Evolutionary conservation across 2,329 filamentous ascomycete genomes (phyloP).

Genomic region (Aspergillus pseudoterreus): DNA sequence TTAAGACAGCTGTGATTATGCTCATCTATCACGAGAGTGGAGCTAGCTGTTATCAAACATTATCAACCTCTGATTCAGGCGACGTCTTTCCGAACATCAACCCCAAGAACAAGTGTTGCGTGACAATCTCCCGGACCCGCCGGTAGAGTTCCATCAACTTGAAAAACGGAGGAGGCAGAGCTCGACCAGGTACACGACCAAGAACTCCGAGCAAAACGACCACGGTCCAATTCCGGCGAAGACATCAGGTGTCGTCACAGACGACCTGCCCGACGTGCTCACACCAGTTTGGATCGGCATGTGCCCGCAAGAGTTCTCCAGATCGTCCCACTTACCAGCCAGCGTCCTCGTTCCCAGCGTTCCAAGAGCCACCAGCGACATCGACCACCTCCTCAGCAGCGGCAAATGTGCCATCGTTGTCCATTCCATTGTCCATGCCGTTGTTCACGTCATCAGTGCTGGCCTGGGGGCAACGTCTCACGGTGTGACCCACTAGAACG

Average conservation of each 20-base stretch:
- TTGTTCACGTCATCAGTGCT: conserved; percentile 13
- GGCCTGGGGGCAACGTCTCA: conserved; percentile 35
- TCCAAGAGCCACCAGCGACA: conserved; percentile 6
- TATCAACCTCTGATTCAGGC: too few relatives aligned
- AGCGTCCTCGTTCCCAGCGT: conserved; percentile 1
- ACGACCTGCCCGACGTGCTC: conserved; percentile 1
- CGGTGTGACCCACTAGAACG: conserved; percentile 41
- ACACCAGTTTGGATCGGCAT: background rate
- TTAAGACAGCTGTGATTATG: too few relatives aligned
- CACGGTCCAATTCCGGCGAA: too few relatives aligned
- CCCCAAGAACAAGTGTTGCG: background rate
- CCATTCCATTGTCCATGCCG: background rate
- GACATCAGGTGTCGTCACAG: conserved; percentile 6
- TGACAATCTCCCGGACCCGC: background rate
- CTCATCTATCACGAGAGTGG: too few relatives aligned
- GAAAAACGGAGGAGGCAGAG: background rate
- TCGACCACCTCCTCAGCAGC: conserved; percentile 1
- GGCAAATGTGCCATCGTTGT: background rate
- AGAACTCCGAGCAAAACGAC: background rate
- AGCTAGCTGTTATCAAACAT: too few relatives aligned
- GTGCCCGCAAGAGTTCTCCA: background rate
- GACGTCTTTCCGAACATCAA: background rate
- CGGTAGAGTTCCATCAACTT: background rate
- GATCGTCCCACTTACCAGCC: background rate
- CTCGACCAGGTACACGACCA: background rate